Conservation (phyloP, 208 protist species). For the Leishmania tropica region DNA sequence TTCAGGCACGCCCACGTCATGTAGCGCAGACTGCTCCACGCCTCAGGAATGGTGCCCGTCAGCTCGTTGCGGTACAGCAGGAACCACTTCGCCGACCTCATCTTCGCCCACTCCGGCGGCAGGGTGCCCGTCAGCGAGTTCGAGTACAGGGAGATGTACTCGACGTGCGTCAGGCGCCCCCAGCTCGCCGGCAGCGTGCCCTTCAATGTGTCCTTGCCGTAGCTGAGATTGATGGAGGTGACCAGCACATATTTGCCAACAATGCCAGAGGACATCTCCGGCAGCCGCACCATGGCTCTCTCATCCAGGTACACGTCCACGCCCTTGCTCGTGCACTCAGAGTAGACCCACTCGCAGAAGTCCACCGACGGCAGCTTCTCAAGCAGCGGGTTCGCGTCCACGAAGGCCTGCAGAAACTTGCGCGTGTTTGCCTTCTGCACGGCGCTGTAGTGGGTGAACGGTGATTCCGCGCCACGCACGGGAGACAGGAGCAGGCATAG, state of each 20-base stretch:
- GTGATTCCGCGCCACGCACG: neutral
- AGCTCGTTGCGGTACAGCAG: slow-evolving; percentile 3
- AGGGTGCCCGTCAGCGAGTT: slow-evolving; percentile 20
- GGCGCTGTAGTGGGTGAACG: slow-evolving; percentile 2
- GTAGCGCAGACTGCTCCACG: slow-evolving; percentile 6
- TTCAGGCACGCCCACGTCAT: slow-evolving; percentile 14
- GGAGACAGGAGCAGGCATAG: neutral
- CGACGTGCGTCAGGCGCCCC: neutral
- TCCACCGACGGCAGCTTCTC: neutral
- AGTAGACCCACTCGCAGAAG: slow-evolving; percentile 22
- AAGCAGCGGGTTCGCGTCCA: neutral
- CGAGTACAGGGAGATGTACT: slow-evolving; percentile 1
- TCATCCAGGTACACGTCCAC: slow-evolving; percentile 10
- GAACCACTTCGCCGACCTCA: slow-evolving; percentile 15
- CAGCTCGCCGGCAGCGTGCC: slow-evolving; percentile 18
- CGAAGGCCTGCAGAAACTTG: slow-evolving; percentile 10
- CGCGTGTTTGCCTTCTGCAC: slow-evolving; percentile 11
- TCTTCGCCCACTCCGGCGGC: slow-evolving; percentile 8
- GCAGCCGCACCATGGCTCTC: slow-evolving; percentile 7
- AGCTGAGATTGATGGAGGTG: slow-evolving; percentile 4
- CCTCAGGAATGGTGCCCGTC: slow-evolving; percentile 1
- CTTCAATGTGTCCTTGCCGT: neutral
- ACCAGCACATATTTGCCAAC: neutral
- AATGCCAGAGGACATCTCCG: slow-evolving; percentile 5
- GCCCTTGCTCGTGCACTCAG: slow-evolving; percentile 4